Percentiles rank a stretch among this genome's conserved stretches.
These are phyloP conservation scores for Boletellus dicymbophilus DNA, from an alignment of 1,284 basidiomycete genomes.

Conservation along the genomic window DNA sequence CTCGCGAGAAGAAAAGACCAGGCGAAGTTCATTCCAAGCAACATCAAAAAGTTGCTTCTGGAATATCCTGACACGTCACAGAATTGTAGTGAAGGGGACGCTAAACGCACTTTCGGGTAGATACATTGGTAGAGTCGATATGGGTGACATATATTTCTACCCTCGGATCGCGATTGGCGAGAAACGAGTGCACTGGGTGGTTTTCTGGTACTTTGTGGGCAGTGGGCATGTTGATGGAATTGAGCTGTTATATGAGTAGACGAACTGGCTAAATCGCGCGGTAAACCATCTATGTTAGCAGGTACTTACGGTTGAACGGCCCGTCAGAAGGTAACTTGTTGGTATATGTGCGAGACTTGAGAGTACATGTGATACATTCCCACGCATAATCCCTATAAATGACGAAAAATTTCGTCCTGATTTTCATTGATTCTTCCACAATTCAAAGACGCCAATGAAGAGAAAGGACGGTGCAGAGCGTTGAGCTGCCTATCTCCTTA, in stretches of 20 bases:
- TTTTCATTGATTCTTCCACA: constrained; percentile 49
- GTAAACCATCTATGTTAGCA: too few species aligned
- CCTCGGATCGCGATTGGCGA: constrained; percentile 15
- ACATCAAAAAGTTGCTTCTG: constrained; percentile 27
- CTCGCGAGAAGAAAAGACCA: constrained; percentile 26
- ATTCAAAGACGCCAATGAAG: constrained; percentile 52
- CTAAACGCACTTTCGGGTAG: constrained; percentile 24
- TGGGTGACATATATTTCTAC: constrained; percentile 34
- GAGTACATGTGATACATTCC: constrained; percentile 20
- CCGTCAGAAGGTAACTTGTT: too few species aligned
- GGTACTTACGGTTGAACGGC: not conserved
- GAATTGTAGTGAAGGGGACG: not conserved
- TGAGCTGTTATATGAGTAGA: constrained; percentile 21
- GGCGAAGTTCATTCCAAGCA: constrained; percentile 26
- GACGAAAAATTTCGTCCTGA: not conserved
- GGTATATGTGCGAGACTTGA: not conserved
- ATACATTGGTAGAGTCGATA: constrained; percentile 21
- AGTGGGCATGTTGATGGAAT: constrained; percentile 22
- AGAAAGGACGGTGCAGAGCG: constrained; percentile 45
- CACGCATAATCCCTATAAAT: constrained; percentile 16
- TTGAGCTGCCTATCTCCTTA: constrained; percentile 41
- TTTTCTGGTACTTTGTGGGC: constrained; percentile 24
- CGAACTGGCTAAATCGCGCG: not conserved
- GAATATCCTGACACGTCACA: constrained; percentile 7
- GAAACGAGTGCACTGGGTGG: constrained; percentile 26